Base-by-base conservation (phyloP, 208 protist species). In the Trichomonas tenax region DNA sequence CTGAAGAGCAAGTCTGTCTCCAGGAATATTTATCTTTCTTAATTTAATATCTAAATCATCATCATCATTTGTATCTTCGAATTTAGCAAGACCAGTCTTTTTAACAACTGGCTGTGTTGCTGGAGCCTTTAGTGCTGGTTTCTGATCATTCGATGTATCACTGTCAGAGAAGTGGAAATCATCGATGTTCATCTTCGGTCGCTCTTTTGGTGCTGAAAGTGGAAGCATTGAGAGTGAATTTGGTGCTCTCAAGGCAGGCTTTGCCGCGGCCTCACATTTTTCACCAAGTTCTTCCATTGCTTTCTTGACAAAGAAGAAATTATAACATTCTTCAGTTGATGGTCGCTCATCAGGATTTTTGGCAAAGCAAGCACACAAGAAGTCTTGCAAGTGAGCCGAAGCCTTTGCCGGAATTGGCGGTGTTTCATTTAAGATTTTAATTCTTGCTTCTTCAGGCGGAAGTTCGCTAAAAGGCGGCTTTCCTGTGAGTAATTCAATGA, bases 401-500 rank as follows among this genome's bases (percentile, higher is more conserved):
- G 40, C 36, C n/a, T 48, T 82, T 46, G n/a, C 34, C n/a, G 95
- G 95, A 88, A 88, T 34, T 31, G 63, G 63, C 11, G 95, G 95
- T 10, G 31, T 45, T 82, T 86, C 63, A 41, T 21, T 46, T 34
- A 96, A n/a, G 31, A 98, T 98, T 88, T 97, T 97, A 96, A 98
- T 98, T 58, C 98, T 96, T 0, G 98, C 98, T 17, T 98, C 96
- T 97, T 98, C 97, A 63, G 98, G 98, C 9, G 89, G 96, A 26
- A 99, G 96, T 36, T 99, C 98, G 82, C 98, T 98, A 96, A 98
- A 99, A 15, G 98, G 98, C 49, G 98, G 98, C 63, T 96, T 63
- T 44, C 98, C 98, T 23, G 97, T 98, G 0, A 99, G 82, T 3
- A 99, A 96, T 96, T 99, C 98, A 38, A 99, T 98, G 2, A 99